Evolutionary conservation across 23 red algal species (phyloP).

Genomic region (Gracilaria caudata): DNA sequence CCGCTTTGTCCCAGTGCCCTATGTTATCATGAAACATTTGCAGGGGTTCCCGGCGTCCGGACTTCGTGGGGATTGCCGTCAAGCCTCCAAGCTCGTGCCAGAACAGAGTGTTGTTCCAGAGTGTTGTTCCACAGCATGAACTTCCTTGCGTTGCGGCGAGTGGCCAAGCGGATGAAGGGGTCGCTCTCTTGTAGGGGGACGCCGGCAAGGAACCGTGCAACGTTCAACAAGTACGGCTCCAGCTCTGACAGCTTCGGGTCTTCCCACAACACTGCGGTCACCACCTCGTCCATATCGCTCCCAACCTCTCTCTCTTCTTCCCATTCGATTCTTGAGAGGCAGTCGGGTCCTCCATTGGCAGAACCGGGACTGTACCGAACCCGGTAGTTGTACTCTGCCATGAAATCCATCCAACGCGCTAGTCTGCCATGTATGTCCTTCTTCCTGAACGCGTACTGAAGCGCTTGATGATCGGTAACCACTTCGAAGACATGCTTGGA

Average conservation of each 20-base stretch:
- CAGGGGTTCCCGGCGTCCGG: background rate
- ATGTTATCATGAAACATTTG: slow-evolving; percentile 8
- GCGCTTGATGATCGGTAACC: slow-evolving; percentile 26
- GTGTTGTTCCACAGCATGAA: slow-evolving; percentile 20
- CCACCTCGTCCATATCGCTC: background rate
- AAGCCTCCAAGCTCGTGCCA: background rate
- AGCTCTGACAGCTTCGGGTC: background rate
- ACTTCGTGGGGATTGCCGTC: background rate
- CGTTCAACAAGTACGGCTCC: background rate
- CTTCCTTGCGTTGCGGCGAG: background rate
- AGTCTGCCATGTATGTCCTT: slow-evolving; percentile 22
- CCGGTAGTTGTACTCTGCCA: slow-evolving; percentile 15
- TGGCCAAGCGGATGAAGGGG: background rate
- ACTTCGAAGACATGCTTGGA: background rate
- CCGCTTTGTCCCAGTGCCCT: background rate
- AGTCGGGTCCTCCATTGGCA: background rate
- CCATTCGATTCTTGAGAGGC: background rate
- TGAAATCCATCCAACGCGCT: slow-evolving; percentile 17
- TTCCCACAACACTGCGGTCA: background rate
- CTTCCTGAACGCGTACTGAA: slow-evolving; percentile 25
- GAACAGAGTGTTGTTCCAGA: background rate
- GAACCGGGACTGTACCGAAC: background rate
- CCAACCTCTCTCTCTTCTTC: background rate
- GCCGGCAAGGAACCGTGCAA: background rate
- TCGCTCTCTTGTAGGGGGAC: background rate